Evolutionary conservation across 2,329 filamentous ascomycete genomes (phyloP), one percentile per base, ranked within the genome.

Genomic region (Paecilomyces formosus): DNA sequence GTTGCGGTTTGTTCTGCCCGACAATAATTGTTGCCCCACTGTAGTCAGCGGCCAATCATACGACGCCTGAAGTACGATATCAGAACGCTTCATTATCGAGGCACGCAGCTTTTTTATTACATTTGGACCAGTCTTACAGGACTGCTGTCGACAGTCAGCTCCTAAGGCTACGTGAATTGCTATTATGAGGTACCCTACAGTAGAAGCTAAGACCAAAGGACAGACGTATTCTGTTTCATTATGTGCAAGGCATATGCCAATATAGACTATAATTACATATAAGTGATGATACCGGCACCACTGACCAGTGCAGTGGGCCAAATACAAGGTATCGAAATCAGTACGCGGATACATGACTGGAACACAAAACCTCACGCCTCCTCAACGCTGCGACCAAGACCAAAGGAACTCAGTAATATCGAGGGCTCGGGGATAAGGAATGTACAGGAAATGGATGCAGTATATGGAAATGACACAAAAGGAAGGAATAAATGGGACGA

Each of bases 381-480:
- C 21, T 24, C 13, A 21, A 52, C 15, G 39, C 39, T 45, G 39
- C 39, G 39, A 45, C 15, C 39, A n/a, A 45, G 39, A 45, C 39
- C 39, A 45, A 45, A 45, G 39, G 39, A 45, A n/a, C 39, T 45
- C 39, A 18, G 39, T 45, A 21, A 9, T 45, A 45, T 13, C 3
- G 39, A 45, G 39, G n/a, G 39, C 39, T 45, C 39, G 39, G 50
- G 26, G n/a, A 8, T 18, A 49, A 59, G 57, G 55, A 63, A 58
- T 59, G 58, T 64, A 65, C 58, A 64, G 56, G 61, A 58, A 61
- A 57, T 53, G 53, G 59, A 59, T 39, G 56, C 52, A 57, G 55
- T 56, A 50, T 53, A 61, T 45, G 51, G 55, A 57, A 33, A 62
- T 53, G 57, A 58, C 60, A 65, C 58, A 62, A 59, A 66, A 64